Conservation (phyloP, 805 yeast genomes). For the Starmerella vaccinii region DNA sequence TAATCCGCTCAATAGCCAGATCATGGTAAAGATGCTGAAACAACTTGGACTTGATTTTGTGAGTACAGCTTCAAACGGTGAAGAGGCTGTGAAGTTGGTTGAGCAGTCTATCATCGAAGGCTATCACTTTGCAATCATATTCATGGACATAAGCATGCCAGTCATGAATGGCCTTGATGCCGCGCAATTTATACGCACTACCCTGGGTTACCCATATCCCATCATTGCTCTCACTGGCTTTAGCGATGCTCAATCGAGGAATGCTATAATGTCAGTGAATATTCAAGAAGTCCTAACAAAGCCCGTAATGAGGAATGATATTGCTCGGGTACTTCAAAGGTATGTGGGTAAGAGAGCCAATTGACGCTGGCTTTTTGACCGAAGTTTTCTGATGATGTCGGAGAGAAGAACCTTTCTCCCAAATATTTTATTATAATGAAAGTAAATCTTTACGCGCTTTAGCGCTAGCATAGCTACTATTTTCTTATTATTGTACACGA, state of each 20-base stretch:
- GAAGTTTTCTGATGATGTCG: too few relatives aligned
- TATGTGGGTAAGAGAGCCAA: slow-evolving; percentile 2
- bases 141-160: slow-evolving; percentile 31
- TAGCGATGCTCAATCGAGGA: slow-evolving; percentile 80
- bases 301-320: slow-evolving; percentile 49
- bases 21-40: slow-evolving; percentile 71
- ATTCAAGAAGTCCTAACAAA: slow-evolving; percentile 83
- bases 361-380: neutral
- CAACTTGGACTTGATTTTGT: slow-evolving; percentile 65
- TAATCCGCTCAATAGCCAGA: slow-evolving; percentile 84
- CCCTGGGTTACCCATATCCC: slow-evolving; percentile 55
- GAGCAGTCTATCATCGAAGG: slow-evolving; percentile 36
- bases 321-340: slow-evolving; percentile 11
- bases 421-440: neutral
- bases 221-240: slow-evolving; percentile 89
- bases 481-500: neutral
- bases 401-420: too few relatives aligned
- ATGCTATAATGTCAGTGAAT: slow-evolving; percentile 68
- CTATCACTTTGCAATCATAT: slow-evolving; percentile 32
- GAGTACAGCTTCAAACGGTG: slow-evolving; percentile 78
- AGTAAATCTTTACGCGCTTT: too few relatives aligned
- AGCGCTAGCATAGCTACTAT: neutral
- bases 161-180: slow-evolving; percentile 29
- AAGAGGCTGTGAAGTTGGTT: slow-evolving; percentile 66
- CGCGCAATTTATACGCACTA: slow-evolving; percentile 46